These are phyloP conservation scores for Leishmania tropica DNA, from an alignment of 208 protist genomes.

Conservation along the genomic window DNA sequence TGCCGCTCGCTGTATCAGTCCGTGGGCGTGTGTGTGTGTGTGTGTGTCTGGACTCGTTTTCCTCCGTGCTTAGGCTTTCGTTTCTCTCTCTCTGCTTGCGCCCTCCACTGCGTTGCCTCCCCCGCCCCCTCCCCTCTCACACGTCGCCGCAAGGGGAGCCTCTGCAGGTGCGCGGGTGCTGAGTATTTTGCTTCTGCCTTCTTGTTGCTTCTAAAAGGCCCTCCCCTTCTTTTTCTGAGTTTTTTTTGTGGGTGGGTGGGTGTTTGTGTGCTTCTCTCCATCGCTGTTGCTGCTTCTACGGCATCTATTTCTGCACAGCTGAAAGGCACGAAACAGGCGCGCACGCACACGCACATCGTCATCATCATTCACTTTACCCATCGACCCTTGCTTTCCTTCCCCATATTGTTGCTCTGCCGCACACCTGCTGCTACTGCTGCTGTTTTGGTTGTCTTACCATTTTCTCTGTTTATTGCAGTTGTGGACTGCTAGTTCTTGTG, in stretches of 20 bases:
- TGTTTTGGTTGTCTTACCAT: neutral
- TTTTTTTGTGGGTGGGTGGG: neutral
- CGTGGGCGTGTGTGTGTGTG: neutral
- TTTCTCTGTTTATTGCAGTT: conserved; percentile 9
- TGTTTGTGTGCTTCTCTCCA: neutral
- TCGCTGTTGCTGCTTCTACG: neutral
- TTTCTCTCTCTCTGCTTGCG: neutral
- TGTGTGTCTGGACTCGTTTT: neutral
- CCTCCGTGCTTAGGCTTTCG: neutral
- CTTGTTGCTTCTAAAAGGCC: neutral
- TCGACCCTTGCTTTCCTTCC: neutral
- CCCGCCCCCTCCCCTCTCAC: neutral
- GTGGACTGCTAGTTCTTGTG: neutral
- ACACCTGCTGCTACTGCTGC: neutral
- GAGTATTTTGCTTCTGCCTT: neutral
- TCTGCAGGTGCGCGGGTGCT: neutral
- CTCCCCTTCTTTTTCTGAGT: neutral
- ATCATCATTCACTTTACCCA: neutral
- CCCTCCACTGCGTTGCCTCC: neutral
- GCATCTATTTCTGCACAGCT: neutral
- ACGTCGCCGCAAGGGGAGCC: neutral
- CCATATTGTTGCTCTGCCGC: neutral
- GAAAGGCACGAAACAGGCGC: neutral
- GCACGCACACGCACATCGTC: neutral
- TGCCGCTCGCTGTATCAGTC: neutral